Evolutionary conservation across 306 rosid genomes (phyloP).

Genomic region (Malus sieversii): DNA sequence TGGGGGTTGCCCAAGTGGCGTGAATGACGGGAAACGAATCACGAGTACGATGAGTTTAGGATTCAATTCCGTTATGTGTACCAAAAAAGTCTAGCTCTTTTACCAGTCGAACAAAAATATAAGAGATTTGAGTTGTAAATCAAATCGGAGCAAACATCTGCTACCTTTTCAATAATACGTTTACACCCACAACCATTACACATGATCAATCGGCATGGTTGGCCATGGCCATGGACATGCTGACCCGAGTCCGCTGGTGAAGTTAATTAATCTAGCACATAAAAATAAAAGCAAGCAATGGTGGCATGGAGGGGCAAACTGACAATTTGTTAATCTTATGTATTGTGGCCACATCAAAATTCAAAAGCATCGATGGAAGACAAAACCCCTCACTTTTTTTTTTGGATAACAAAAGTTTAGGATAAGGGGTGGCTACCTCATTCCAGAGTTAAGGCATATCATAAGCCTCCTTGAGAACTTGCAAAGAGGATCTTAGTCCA

Average conservation of each 20-base stretch:
- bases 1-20: too few relatives aligned
- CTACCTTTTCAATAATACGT: not conserved
- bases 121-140: not conserved
- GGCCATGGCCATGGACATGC: not conserved
- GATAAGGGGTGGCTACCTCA: too few relatives aligned
- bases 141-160: not conserved
- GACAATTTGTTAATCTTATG: not conserved
- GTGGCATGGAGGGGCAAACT: not conserved
- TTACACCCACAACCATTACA: not conserved
- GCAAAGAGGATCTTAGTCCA: fast-evolving
- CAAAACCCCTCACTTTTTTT: not conserved
- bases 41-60: not conserved
- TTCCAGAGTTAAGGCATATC: fast-evolving
- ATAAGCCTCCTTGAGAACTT: too few relatives aligned
- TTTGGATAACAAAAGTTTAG: too few relatives aligned
- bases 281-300: not conserved
- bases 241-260: not conserved
- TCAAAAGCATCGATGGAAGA: not conserved
- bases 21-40: too few relatives aligned
- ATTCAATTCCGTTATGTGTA: too few relatives aligned
- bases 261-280: not conserved
- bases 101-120: not conserved
- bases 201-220: not conserved
- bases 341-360: not conserved
- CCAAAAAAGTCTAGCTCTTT: not conserved